Evolutionary conservation across 805 yeast genomes (phyloP).

Genomic region (Sungouiozyma intestinalis): DNA sequence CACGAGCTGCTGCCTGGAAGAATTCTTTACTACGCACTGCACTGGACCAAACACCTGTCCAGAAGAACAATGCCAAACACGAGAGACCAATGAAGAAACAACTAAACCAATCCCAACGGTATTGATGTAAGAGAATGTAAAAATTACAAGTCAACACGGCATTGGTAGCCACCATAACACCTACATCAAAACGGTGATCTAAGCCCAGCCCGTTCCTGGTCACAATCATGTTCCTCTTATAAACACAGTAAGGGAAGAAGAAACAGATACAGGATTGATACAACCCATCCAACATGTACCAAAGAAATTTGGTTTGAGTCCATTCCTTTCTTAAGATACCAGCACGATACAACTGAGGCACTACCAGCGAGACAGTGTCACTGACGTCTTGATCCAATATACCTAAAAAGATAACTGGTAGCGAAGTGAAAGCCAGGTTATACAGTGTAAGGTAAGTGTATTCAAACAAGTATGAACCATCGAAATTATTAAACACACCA

Average conservation of each 20-base stretch:
- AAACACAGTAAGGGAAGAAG: slow-evolving; percentile 60
- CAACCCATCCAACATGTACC: slow-evolving; percentile 68
- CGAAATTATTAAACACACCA: slow-evolving; percentile 63
- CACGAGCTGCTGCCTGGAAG: slow-evolving; percentile 53
- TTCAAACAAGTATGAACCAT: slow-evolving; percentile 71
- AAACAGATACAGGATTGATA: slow-evolving; percentile 66
- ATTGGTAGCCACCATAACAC: slow-evolving; percentile 55
- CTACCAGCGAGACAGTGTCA: slow-evolving; percentile 55
- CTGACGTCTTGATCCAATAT: slow-evolving; percentile 74
- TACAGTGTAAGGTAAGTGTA: slow-evolving; percentile 73
- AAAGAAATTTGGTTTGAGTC: slow-evolving; percentile 55
- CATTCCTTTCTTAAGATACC: slow-evolving; percentile 70
- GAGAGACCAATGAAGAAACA: slow-evolving; percentile 46
- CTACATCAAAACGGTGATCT: slow-evolving; percentile 68
- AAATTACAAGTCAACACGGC: slow-evolving; percentile 58
- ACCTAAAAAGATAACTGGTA: slow-evolving; percentile 70
- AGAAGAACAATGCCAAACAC: slow-evolving; percentile 48
- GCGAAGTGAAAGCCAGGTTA: slow-evolving; percentile 72
- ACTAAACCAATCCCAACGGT: slow-evolving; percentile 76
- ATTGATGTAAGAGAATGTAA: slow-evolving; percentile 56
- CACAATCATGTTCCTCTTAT: slow-evolving; percentile 34
- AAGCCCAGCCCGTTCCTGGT: slow-evolving; percentile 44
- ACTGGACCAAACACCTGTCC: slow-evolving; percentile 78
- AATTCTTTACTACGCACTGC: slow-evolving; percentile 44
- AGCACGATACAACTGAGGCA: slow-evolving; percentile 63